Evolutionary conservation across 2,329 filamentous ascomycete genomes (phyloP), one percentile per base, ranked within the genome.

Genomic region (Aspergillus piperis): DNA sequence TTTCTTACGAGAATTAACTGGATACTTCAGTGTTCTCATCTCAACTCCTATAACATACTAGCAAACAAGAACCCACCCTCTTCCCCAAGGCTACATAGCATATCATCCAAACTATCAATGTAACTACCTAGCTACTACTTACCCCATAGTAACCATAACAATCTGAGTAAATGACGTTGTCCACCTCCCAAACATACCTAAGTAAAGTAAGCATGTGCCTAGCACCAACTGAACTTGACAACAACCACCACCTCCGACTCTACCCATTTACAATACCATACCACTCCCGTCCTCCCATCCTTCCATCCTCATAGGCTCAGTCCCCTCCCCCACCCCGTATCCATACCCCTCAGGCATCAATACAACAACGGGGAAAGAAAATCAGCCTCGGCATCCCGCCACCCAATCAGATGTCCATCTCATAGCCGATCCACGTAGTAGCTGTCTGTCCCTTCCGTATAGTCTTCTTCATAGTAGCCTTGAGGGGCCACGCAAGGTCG

Each of bases 401-500:
- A 23, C 23, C 36, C 52, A 50, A 50, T 50, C 47, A 50, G 41
- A n/a, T 10, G 47, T 5, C 19, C 41, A 4, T 10, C 13, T 11
- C 19, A 44, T 21, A 44, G 41, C 41, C 25, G 23, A 30, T 50
- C 25, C 27, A 50, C 23, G 25, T 11, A 25, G n/a, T 11, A 32
- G 5, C 30, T 32, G 30, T 36, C 30, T 32, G 30, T 36, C 5
- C 25, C 47, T 50, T 21, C 44, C 47, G 47, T 50, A 25, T 27
- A 30, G 47, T 50, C 47, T 32, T 50, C 47, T 50, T 50, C 47
- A 4, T 27, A 21, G 25, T 27, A 21, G 25, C 25, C 25, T 8
- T 27, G 25, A 27, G 7, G 7, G n/a, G 30, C 32, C 47, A 50
- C 47, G 47, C 47, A 50, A 71, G 69, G 69, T 73, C 71, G 71